Percentiles rank a stretch among this genome's conserved stretches.
phyloP scores from a whole-genome alignment of 2,329 filamentous ascomycete genomes.

The Cladosporium sp. region DNA sequence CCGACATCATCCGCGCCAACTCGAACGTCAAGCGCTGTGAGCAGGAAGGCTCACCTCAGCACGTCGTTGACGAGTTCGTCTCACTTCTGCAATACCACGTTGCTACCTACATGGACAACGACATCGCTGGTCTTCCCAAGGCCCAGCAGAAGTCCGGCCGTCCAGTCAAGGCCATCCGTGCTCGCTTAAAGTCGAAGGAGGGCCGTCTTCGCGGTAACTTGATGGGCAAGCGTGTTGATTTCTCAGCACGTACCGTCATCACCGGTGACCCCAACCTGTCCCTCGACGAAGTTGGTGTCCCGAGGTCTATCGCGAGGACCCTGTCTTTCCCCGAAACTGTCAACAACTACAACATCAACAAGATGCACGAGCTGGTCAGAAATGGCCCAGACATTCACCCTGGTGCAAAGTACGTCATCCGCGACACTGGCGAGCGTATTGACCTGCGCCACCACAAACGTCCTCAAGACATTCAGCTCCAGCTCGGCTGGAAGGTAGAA shows the following conservation, averaged over 20 bases:
- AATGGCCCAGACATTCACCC: conserved; percentile 95
- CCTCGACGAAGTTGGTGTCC: conserved; percentile 94
- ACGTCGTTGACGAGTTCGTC: conserved; percentile 88
- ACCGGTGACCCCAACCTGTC: conserved; percentile 97
- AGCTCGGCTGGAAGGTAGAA: conserved; percentile 98
- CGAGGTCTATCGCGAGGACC: conserved; percentile 84
- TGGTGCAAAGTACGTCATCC: conserved; percentile 93
- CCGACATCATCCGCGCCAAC: conserved; percentile 97
- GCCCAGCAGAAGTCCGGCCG: conserved; percentile 95
- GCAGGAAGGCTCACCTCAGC: conserved; percentile 82
- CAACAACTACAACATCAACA: conserved; percentile 95
- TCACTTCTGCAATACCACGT: conserved; percentile 93
- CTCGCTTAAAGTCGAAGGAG: conserved; percentile 97
- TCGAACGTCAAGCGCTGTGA: conserved; percentile 88
- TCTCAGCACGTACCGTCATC: conserved; percentile 98
- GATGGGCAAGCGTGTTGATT: conserved; percentile 99
- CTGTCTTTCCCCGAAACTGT: conserved; percentile 96
- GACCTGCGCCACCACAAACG: conserved; percentile 91
- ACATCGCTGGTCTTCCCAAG: conserved; percentile 91
- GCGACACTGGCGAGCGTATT: conserved; percentile 87
- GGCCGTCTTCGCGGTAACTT: conserved; percentile 95
- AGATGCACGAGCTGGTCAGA: conserved; percentile 80
- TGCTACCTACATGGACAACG: conserved; percentile 99
- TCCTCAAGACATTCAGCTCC: conserved; percentile 76
- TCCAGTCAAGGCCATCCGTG: conserved; percentile 93